Evolutionary conservation across 2,329 filamentous ascomycete species (phyloP), one percentile per base, ranked within the genome.

Genomic region (Aphanoascus verrucosus): DNA sequence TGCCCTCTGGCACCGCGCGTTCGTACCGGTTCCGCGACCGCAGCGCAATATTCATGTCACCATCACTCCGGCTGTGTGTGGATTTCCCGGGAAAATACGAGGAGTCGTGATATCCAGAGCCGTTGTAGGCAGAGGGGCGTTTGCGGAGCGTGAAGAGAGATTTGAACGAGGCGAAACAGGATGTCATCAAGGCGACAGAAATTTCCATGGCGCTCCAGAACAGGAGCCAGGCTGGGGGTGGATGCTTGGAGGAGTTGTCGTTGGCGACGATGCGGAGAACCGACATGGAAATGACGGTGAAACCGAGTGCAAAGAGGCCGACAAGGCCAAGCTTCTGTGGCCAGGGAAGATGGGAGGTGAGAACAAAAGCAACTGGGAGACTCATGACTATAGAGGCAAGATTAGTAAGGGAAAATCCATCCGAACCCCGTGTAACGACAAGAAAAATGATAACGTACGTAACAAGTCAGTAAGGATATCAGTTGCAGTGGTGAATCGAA

Each of bases 171-270:
- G 55, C 55, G 40, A 57, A 55, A 19, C 55, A 57, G 17, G 55
- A 57, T 40, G 45, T 44, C 52, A 57, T 57, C 7, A 57, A 45
- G 4, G 55, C 55, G 8, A 57, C 52, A n/a, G 48, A 40, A 11
- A 9, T n/a, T 52, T 57, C 55, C 43, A 57, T 52, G 7, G 48
- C 35, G 34, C 55, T 53, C 55, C 55, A 57, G 44, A 57, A 57
- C 20, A 57, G 23, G 14, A 55, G 44, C 55, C 55, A 57, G 11
- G 52, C 42, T 4, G 49, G 45, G 0, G 55, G 52, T 12, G 55
- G 55, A 35, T 57, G 55, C 14, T 55, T 55, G 14, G 44, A 49
- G n/a, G 17, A 31, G 17, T 48, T 53, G 23, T 57, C 49, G 14
- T 41, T 55, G 11, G 44, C 52, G 12, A 57, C 40, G 14, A 55